Conservation (phyloP, 768 basidiomycete species). For the Auriscalpium orientale region DNA sequence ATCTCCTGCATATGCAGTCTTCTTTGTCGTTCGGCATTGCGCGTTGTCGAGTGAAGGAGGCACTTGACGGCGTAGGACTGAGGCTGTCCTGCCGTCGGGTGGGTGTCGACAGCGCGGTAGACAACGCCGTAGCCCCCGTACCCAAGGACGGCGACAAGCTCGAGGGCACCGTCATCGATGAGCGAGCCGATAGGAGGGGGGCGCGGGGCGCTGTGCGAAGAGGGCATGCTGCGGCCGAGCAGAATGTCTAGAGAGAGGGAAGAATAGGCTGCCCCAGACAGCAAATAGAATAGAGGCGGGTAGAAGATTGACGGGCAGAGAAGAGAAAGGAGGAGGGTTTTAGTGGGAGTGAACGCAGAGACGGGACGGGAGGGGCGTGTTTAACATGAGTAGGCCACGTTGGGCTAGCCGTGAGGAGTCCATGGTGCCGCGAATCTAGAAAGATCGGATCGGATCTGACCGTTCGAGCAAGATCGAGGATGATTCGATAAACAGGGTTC, state of each 20-base stretch:
- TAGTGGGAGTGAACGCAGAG: conserved; percentile 24
- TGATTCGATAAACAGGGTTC: no score
- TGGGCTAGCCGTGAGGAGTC: neutral
- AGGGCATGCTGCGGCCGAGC: conserved; percentile 17
- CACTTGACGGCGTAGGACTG: conserved; percentile 88
- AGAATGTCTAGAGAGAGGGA: conserved; percentile 7
- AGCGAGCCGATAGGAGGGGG: conserved; percentile 58
- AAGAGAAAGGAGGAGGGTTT: conserved; percentile 22
- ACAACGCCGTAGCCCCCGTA: conserved; percentile 95
- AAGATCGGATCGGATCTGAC: conserved; percentile 11
- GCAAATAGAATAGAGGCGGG: conserved; percentile 13
- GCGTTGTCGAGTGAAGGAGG: conserved; percentile 48
- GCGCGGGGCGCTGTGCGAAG: conserved; percentile 26
- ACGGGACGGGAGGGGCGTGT: conserved; percentile 25
- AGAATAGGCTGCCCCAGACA: conserved; percentile 9
- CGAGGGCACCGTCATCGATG: conserved; percentile 77
- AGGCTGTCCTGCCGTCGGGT: conserved; percentile 27
- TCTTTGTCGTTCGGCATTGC: conserved; percentile 49
- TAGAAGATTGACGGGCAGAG: conserved; percentile 20
- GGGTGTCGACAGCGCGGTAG: conserved; percentile 72
- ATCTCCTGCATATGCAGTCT: conserved; percentile 83
- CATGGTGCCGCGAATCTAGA: neutral
- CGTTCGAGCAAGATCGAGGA: neutral
- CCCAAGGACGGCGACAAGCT: conserved; percentile 83
- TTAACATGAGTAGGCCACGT: conserved; percentile 27